Conservation (phyloP, 179 eudicot genomes). For the Monotropa hypopitys region DNA sequence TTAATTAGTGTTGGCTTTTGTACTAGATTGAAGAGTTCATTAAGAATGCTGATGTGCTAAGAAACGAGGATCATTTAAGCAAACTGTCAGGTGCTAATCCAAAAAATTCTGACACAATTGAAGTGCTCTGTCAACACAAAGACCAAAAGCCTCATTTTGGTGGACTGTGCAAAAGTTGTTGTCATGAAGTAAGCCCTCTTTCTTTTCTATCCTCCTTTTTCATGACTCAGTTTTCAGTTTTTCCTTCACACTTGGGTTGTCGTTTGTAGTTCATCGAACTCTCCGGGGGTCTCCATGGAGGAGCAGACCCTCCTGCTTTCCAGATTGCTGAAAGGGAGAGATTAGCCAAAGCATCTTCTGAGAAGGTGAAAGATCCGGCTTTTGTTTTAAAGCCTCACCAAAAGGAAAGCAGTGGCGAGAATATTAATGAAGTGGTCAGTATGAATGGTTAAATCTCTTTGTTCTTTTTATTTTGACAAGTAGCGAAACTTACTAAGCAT, state of each 20-base stretch:
- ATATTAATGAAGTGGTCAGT: not conserved
- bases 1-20: not conserved
- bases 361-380: not conserved
- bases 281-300: conserved; percentile 49
- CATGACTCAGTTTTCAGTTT: not conserved
- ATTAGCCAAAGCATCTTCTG: conserved; percentile 13
- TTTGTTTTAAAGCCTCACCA: not conserved
- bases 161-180: conserved; percentile 42
- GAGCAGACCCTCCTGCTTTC: conserved; percentile 57
- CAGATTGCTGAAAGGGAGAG: conserved; percentile 56
- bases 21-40: conserved; percentile 41
- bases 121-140: conserved; percentile 45
- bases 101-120: conserved; percentile 12
- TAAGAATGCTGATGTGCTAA: conserved; percentile 29
- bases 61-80: conserved; percentile 6
- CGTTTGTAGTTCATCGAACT: conserved; percentile 31
- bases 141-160: conserved; percentile 29
- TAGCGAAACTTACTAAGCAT: not conserved
- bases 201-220: not conserved
- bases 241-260: conserved; percentile 2
- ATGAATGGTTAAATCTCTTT: not conserved
- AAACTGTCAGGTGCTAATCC: conserved; percentile 5
- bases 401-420: not conserved
- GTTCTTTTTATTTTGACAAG: not conserved
- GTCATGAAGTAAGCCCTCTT: conserved; percentile 23